Evolutionary conservation across 176 grass and related monocot genomes (phyloP).

Genomic region (Carex kokanica): DNA sequence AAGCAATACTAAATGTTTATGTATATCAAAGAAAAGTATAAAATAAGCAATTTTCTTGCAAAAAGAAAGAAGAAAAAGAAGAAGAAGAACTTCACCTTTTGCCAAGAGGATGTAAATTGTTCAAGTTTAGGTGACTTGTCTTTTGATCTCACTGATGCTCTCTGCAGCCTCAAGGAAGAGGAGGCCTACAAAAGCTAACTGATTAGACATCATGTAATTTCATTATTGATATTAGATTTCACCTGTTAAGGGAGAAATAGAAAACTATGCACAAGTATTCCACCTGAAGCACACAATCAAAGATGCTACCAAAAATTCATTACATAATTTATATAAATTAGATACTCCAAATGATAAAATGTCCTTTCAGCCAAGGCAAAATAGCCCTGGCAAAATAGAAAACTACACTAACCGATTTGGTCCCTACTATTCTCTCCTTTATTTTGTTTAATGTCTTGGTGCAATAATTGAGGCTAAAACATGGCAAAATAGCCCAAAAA

Average conservation of each 20-base stretch:
- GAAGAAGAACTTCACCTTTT: constrained; percentile 55
- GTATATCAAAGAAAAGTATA: not conserved
- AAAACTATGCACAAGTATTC: constrained; percentile 3
- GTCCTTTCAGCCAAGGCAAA: no score
- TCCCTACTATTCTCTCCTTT: not conserved
- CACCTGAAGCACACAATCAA: not conserved
- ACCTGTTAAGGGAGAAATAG: not conserved
- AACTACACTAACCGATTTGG: not conserved
- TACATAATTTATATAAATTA: not conserved
- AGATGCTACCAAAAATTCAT: constrained; percentile 9
- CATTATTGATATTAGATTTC: constrained; percentile 9
- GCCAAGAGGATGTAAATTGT: constrained; percentile 51
- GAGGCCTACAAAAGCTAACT: constrained; percentile 25
- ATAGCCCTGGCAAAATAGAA: no score
- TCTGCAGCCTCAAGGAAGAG: constrained; percentile 18
- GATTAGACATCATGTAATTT: constrained; percentile 12
- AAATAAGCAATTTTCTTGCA: not conserved
- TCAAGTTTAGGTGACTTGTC: constrained; percentile 41
- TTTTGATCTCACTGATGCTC: constrained; percentile 50
- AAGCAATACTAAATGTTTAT: not conserved
- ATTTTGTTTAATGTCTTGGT: not conserved
- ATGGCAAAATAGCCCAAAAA: constrained; percentile 1
- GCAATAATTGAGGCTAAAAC: constrained; percentile 9
- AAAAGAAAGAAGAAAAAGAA: not conserved
- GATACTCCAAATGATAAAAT: not conserved